phyloP scores from a whole-genome alignment of 2,329 filamentous ascomycete genomes.

The Westerdykella ornata region DNA sequence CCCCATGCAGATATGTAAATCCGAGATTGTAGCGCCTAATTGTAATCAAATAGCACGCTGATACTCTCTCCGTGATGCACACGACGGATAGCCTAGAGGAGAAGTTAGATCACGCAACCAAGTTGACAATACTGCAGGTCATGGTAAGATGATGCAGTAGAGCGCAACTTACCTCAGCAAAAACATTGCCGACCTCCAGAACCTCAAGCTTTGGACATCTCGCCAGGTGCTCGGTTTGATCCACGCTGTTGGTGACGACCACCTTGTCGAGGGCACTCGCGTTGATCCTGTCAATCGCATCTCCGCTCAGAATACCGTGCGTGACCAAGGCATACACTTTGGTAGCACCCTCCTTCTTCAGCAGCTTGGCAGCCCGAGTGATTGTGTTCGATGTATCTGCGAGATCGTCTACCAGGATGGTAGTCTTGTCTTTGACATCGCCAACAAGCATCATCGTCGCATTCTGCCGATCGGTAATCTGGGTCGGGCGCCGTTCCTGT shows the following conservation, averaged over 20 bases:
- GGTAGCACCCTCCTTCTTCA: slow-evolving; percentile 87
- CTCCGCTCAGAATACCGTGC: slow-evolving; percentile 89
- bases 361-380: slow-evolving; percentile 88
- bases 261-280: slow-evolving; percentile 89
- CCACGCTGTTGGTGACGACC: slow-evolving; percentile 90
- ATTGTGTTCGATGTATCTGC: slow-evolving; percentile 97
- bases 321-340: slow-evolving; percentile 88
- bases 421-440: slow-evolving; percentile 70
- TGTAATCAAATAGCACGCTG: slow-evolving; percentile 86
- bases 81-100: slow-evolving; percentile 67
- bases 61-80: slow-evolving; percentile 98
- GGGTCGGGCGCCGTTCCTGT: slow-evolving; percentile 80
- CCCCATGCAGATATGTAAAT: background rate
- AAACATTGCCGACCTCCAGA: slow-evolving; percentile 79
- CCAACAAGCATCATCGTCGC: slow-evolving; percentile 92
- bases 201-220: slow-evolving; percentile 85
- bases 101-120: slow-evolving; percentile 14
- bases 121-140: background rate
- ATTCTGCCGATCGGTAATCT: slow-evolving; percentile 73
- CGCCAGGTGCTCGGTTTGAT: slow-evolving; percentile 72
- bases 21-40: slow-evolving; percentile 41
- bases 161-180: slow-evolving; percentile 63
- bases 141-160: too few relatives aligned
- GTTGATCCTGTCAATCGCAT: slow-evolving; percentile 91
- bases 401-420: slow-evolving; percentile 90